Base-by-base conservation (phyloP, 148 eudicot species). In the Spergularia marina region DNA sequence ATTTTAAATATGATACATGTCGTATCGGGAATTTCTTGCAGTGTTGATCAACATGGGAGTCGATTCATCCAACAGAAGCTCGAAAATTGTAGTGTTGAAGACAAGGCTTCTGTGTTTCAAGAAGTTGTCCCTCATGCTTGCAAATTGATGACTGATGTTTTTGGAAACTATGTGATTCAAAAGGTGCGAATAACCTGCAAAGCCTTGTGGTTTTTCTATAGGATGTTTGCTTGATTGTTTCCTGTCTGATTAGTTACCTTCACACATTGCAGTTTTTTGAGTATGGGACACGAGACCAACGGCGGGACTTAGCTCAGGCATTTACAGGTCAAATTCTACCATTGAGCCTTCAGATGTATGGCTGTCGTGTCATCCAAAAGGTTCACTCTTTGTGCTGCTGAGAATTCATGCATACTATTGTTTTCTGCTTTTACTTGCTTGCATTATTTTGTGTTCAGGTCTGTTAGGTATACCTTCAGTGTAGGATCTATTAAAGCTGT, bases 351-450 rank as follows among this genome's bases (percentile, higher is more conserved):
- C 98, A 94, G 84, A 94, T 94, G 98, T 94, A 94, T 77, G 98
- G 98, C 69, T 94, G 98, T 62, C 97, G 98, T 71, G 98, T 94
- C 53, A 92, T 94, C 73, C 98, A 94, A 75, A 94, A 94, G 98
- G 98, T 93, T 76, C 62, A 60, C 20, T 66, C 40, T n/a, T 69
- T 57, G 25, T 36, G 30, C 63, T 40, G 39, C 12, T 23, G 55
- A 25, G 51, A 57, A 5, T 14, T 12, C 40, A 56, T 16, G 55
- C 66, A 41, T 12, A 3, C 4, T 64, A 16, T 3, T 16, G 13
- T 47, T 62, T 52, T 70, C 34, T 63, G 40, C 61, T 25, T 44
- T 10, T 47, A 53, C 47, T 17, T 65, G 7, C 4, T n/a, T 40
- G 15, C 58, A 20, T 30, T 36, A 0, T 11, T 30, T 14, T 34